Percentiles rank a stretch among this genome's conserved stretches.
These are phyloP conservation scores for Trichoderma endophyticum DNA, from an alignment of 2,329 filamentous ascomycete genomes.

Conservation along the genomic window DNA sequence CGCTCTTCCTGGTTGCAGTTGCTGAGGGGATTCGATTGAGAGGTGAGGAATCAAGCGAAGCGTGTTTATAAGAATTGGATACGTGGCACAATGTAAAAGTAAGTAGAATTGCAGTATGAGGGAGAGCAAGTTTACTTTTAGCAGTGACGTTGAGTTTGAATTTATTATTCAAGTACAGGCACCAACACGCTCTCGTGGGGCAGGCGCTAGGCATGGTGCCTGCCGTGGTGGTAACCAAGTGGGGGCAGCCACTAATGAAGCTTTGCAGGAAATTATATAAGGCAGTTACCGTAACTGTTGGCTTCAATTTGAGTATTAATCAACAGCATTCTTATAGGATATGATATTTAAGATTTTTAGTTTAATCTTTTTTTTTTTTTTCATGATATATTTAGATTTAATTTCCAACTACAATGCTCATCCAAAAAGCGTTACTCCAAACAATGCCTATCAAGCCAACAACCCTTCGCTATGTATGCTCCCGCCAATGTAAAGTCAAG, in stretches of 20 bases:
- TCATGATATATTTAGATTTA: neutral
- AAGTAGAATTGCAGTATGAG: neutral
- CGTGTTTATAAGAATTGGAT: neutral
- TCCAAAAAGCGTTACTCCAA: neutral
- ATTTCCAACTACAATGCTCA: neutral
- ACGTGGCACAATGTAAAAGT: neutral
- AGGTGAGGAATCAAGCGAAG: neutral
- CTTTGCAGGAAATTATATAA: neutral
- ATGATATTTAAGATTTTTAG: neutral
- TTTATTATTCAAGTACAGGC: neutral
- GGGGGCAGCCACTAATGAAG: neutral
- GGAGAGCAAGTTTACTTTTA: neutral
- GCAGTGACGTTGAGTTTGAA: neutral
- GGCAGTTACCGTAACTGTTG: no score
- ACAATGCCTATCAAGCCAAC: neutral
- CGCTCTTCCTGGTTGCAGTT: neutral
- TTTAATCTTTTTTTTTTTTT: neutral
- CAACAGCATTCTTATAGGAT: neutral
- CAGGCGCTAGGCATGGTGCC: neutral
- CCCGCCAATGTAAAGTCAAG: neutral
- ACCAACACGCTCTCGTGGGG: neutral
- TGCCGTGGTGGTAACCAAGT: neutral
- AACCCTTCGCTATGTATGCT: neutral
- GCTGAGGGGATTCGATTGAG: neutral
- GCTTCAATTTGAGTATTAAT: neutral